phyloP scores from a whole-genome alignment of 2,329 filamentous ascomycete genomes.

The Sporothrix brasiliensis region DNA sequence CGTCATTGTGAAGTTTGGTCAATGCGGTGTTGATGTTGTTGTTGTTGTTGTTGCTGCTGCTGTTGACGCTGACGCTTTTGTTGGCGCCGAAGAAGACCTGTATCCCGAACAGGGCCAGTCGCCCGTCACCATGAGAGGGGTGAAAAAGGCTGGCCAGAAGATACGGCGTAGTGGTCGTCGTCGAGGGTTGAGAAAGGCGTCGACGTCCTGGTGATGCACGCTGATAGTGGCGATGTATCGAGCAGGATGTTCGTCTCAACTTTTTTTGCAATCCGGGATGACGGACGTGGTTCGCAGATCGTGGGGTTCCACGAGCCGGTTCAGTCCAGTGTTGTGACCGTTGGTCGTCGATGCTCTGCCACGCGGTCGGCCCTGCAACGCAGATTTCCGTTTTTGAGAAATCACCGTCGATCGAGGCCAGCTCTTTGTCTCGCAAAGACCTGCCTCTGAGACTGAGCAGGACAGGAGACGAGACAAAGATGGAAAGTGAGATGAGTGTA shows the following conservation, averaged over 20 bases:
- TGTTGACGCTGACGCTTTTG: background rate
- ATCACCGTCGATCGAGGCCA: background rate
- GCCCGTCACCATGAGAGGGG: slow-evolving; percentile 53
- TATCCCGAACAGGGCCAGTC: slow-evolving; percentile 54
- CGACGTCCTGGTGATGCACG: background rate
- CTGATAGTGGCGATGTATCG: slow-evolving; percentile 15
- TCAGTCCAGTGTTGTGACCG: background rate
- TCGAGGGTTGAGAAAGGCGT: background rate
- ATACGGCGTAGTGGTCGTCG: background rate
- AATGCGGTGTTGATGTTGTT: background rate
- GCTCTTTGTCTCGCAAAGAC: slow-evolving; percentile 18
- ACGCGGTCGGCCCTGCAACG: background rate
- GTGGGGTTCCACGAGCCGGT: slow-evolving; percentile 14
- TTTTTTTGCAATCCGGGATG: slow-evolving; percentile 11
- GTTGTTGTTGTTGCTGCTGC: background rate
- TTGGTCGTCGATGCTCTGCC: background rate
- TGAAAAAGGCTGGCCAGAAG: slow-evolving; percentile 37
- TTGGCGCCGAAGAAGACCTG: slow-evolving; percentile 37
- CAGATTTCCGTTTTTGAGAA: background rate
- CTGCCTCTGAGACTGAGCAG: background rate
- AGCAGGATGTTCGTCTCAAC: slow-evolving; percentile 21
- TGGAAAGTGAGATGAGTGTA: slow-evolving; percentile 2
- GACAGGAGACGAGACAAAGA: background rate
- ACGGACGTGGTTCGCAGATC: slow-evolving; percentile 15
- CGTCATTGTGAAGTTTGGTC: slow-evolving; percentile 38